Conservation (phyloP, 352 stramenopile species). For the Detonula confervacea region DNA sequence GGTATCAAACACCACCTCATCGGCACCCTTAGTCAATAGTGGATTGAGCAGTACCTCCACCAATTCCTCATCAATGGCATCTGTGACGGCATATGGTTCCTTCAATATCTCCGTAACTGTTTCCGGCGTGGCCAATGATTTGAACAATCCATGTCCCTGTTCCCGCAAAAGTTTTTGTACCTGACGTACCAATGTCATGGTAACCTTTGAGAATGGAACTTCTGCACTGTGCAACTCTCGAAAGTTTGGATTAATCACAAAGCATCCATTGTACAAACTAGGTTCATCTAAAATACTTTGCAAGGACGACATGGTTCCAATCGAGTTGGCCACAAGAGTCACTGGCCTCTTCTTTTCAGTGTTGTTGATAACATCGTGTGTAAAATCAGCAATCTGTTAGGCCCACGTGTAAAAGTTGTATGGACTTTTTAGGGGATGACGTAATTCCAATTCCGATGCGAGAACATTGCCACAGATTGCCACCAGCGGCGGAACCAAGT, state of each 20-base stretch:
- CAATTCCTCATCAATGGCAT: slow-evolving; percentile 82
- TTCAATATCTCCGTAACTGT: slow-evolving; percentile 82
- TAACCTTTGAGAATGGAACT: slow-evolving; percentile 63
- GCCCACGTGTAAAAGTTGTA: slow-evolving; percentile 87
- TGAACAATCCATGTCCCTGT: slow-evolving; percentile 73
- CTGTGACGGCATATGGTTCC: slow-evolving; percentile 72
- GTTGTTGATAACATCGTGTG: slow-evolving; percentile 54
- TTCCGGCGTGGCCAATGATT: slow-evolving; percentile 66
- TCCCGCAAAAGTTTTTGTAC: slow-evolving; percentile 69
- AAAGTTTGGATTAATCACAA: slow-evolving; percentile 84
- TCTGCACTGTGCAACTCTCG: slow-evolving; percentile 84
- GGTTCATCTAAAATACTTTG: slow-evolving; percentile 81
- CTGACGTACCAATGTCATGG: slow-evolving; percentile 74
- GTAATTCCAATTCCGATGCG: slow-evolving; percentile 61
- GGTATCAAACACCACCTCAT: slow-evolving; percentile 85
- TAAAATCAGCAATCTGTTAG: slow-evolving; percentile 82
- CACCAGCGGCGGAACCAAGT: slow-evolving; percentile 65
- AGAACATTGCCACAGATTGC: slow-evolving; percentile 59
- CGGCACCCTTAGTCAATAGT: slow-evolving; percentile 74
- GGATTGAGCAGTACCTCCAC: slow-evolving; percentile 80
- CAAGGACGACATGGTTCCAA: slow-evolving; percentile 78
- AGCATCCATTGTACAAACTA: slow-evolving; percentile 71
- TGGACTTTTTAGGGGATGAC: slow-evolving; percentile 68
- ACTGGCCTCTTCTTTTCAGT: slow-evolving; percentile 27
- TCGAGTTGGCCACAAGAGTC: slow-evolving; percentile 82